These are phyloP conservation scores for Apiospora kogelbergensis DNA, from an alignment of 2,329 filamentous ascomycete genomes.

Conservation along the genomic window DNA sequence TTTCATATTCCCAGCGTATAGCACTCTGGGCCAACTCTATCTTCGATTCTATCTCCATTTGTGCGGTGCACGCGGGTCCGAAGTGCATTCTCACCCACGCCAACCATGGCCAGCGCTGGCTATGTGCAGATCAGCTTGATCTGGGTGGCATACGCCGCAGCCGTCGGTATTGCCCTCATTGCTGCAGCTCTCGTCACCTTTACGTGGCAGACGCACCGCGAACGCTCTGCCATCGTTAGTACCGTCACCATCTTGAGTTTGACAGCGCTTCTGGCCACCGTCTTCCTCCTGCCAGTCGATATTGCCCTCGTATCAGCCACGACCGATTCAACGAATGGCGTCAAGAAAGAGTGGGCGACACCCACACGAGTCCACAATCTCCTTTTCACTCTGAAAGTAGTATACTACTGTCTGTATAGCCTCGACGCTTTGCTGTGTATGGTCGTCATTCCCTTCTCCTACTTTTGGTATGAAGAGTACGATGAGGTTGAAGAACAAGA, in stretches of 20 bases:
- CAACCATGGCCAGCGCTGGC: constrained; percentile 39
- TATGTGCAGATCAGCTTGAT: constrained; percentile 87
- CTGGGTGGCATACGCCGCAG: constrained; percentile 90
- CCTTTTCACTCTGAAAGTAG: constrained; percentile 75
- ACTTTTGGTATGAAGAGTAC: constrained; percentile 98
- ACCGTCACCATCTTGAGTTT: constrained; percentile 84
- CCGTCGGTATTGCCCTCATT: constrained; percentile 72
- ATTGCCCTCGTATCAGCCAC: constrained; percentile 93
- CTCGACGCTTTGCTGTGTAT: constrained; percentile 88
- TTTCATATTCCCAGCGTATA: not conserved
- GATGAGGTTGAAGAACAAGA: constrained; percentile 86
- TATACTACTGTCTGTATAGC: constrained; percentile 93
- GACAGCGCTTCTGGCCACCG: constrained; percentile 84
- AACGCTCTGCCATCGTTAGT: constrained; percentile 80
- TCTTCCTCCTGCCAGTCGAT: constrained; percentile 90
- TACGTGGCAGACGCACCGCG: constrained; percentile 85
- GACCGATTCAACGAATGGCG: constrained; percentile 69
- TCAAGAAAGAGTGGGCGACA: constrained; percentile 94
- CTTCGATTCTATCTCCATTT: not conserved
- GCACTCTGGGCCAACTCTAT: not conserved
- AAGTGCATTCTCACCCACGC: not conserved
- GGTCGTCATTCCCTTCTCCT: constrained; percentile 88
- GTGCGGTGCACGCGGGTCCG: not conserved
- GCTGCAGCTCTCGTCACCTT: constrained; percentile 85
- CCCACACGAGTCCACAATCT: constrained; percentile 77